These are phyloP conservation scores for Geotrichum ghanense DNA, from an alignment of 805 yeast genomes.

Conservation along the genomic window DNA sequence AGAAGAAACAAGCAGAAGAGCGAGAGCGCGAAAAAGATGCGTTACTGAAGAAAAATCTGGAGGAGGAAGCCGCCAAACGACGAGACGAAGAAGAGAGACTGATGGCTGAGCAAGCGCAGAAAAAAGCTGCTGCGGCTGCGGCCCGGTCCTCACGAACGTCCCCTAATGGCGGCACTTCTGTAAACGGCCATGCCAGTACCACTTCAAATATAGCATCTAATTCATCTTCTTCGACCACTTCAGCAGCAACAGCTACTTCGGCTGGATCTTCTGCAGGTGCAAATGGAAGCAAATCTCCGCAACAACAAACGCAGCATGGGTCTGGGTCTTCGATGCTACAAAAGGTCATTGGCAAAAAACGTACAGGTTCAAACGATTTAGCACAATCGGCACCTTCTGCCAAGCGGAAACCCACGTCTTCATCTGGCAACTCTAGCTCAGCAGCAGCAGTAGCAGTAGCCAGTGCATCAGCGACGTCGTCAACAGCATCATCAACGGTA, in stretches of 20 bases:
- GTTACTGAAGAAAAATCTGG: not conserved
- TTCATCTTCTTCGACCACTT: slow-evolving; percentile 1
- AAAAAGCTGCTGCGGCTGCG: slow-evolving; percentile 1
- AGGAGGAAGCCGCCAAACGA: not conserved
- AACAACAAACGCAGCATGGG: not conserved
- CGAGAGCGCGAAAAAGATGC: slow-evolving; percentile 1
- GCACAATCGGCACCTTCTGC: not conserved
- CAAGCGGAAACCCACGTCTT: too few species aligned
- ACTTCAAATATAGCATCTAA: slow-evolving; percentile 4
- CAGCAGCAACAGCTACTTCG: slow-evolving; percentile 5
- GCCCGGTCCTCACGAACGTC: not conserved
- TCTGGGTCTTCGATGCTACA: not conserved
- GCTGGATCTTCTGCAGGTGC: not conserved
- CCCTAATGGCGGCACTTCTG: not conserved
- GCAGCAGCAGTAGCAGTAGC: not conserved
- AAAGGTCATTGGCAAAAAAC: not conserved
- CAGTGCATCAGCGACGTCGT: not conserved
- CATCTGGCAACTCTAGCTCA: too few species aligned
- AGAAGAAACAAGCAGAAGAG: slow-evolving; percentile 6
- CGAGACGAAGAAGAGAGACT: not conserved
- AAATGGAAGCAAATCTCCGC: not conserved
- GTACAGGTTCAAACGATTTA: not conserved
- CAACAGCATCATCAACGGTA: not conserved
- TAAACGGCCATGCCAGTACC: slow-evolving; percentile 7
- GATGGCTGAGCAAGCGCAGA: slow-evolving; percentile 3